Percentiles rank a stretch among this genome's conserved stretches.
Conservation (phyloP, 1,139 yeast genomes). For the Saccharomycopsis crataegensis region DNA sequence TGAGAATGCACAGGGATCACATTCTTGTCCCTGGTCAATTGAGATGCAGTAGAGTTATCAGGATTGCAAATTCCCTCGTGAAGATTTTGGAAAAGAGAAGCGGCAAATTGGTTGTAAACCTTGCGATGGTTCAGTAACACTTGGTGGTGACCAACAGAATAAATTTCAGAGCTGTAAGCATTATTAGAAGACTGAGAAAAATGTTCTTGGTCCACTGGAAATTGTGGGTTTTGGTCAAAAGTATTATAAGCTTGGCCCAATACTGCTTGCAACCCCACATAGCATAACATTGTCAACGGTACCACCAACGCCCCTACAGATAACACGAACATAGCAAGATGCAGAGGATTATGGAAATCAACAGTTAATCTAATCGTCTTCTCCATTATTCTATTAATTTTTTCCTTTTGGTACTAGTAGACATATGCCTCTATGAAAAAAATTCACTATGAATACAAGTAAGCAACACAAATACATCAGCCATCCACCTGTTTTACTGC, state of each 20-base stretch:
- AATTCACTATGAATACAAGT: too few species aligned
- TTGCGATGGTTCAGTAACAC: constrained; percentile 1
- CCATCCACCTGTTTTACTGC: too few species aligned
- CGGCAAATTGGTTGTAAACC: constrained; percentile 3
- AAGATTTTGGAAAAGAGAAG: constrained; percentile 7
- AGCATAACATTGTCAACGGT: constrained; percentile 6
- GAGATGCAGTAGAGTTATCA: constrained; percentile 15
- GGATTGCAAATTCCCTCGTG: constrained; percentile 13
- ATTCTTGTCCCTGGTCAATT: constrained; percentile 42
- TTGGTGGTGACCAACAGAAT: neutral
- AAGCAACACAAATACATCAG: too few species aligned
- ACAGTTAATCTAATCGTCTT: constrained; percentile 3
- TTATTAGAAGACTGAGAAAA: too few species aligned
- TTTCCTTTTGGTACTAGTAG: too few species aligned
- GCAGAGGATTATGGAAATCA: constrained; percentile 12
- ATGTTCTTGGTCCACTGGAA: too few species aligned
- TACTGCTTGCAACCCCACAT: constrained; percentile 6
- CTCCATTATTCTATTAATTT: neutral
- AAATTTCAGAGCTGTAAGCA: too few species aligned
- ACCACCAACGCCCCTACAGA: constrained; percentile 4
- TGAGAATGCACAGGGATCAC: constrained; percentile 59
- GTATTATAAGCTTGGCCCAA: constrained; percentile 3
- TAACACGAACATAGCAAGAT: constrained; percentile 9
- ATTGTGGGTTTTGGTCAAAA: neutral
- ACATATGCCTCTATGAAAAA: too few species aligned